Evolutionary conservation across 352 stramenopile genomes (phyloP).

Genomic region (Aphanomyces astaci): DNA sequence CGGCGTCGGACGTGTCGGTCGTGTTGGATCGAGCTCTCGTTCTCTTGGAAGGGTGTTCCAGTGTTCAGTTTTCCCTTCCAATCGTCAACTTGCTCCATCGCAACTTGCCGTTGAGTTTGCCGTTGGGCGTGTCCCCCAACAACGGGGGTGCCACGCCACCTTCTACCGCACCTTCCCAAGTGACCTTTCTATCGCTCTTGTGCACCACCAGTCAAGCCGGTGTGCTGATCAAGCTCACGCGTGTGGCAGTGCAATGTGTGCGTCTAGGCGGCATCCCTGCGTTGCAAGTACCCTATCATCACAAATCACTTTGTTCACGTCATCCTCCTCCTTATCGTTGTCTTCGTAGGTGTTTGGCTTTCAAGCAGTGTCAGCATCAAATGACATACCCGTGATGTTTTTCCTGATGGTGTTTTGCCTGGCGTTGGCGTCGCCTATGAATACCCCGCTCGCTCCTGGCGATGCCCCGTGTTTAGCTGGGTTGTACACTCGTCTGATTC

Average conservation of each 20-base stretch:
- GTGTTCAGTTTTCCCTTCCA: background rate
- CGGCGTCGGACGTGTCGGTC: conserved; percentile 11
- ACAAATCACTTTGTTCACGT: too few relatives aligned
- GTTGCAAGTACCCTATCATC: background rate
- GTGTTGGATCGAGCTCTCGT: conserved; percentile 14
- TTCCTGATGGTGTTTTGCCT: conserved; percentile 13
- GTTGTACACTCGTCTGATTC: background rate
- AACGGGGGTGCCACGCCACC: background rate
- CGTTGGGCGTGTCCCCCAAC: background rate
- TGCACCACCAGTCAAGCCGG: background rate
- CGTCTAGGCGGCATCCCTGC: conserved; percentile 10
- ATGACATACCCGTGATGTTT: background rate
- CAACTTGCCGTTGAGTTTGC: background rate
- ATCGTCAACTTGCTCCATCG: conserved; percentile 1
- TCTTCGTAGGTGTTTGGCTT: conserved; percentile 9
- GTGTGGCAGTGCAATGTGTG: background rate
- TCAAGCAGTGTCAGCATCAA: background rate
- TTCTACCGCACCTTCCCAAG: background rate
- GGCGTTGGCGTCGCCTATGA: background rate
- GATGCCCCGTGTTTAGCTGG: background rate
- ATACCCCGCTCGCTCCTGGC: background rate
- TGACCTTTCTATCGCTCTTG: background rate
- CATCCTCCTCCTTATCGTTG: too few relatives aligned
- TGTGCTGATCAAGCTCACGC: background rate
- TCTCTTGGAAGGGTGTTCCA: conserved; percentile 21